These are phyloP conservation scores for Boletus insuetus DNA, from an alignment of 768 basidiomycete genomes.

Conservation along the genomic window DNA sequence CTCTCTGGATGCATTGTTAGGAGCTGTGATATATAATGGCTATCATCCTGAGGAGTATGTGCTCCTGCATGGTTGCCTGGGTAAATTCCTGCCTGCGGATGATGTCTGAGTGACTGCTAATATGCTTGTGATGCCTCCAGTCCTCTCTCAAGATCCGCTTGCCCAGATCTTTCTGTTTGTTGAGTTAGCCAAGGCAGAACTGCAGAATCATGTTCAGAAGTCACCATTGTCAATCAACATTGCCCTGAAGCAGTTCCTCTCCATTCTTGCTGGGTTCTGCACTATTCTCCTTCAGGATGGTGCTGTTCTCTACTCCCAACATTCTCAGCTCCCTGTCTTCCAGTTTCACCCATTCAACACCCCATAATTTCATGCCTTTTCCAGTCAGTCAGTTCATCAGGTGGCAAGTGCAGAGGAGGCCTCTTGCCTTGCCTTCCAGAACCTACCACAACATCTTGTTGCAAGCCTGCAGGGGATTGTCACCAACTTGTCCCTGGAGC, in stretches of 20 bases:
- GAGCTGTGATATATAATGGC: conserved; percentile 30
- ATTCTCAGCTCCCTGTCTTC: conserved; percentile 27
- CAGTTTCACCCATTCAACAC: conserved; percentile 29
- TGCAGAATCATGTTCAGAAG: not conserved
- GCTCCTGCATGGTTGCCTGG: conserved; percentile 11
- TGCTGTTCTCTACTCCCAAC: conserved; percentile 26
- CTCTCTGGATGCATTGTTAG: conserved; percentile 20
- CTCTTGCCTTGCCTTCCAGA: conserved; percentile 14
- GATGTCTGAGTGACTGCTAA: not conserved
- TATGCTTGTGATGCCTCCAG: not conserved
- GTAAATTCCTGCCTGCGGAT: not conserved
- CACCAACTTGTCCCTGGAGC: not conserved
- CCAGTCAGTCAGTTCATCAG: not conserved
- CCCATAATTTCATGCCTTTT: not conserved
- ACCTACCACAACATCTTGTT: conserved; percentile 21
- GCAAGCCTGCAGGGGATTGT: not conserved
- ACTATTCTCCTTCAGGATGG: conserved; percentile 35
- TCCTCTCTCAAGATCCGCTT: conserved; percentile 10
- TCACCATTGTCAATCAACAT: conserved; percentile 5
- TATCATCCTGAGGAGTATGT: conserved; percentile 17
- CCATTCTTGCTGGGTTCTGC: conserved; percentile 23
- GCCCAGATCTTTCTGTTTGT: conserved; percentile 9
- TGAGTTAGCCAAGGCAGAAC: not conserved
- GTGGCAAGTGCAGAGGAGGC: conserved; percentile 19
- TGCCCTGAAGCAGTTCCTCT: conserved; percentile 28